Conservation (phyloP, 1,284 basidiomycete species). For the Microstroma glucosiphilum region DNA sequence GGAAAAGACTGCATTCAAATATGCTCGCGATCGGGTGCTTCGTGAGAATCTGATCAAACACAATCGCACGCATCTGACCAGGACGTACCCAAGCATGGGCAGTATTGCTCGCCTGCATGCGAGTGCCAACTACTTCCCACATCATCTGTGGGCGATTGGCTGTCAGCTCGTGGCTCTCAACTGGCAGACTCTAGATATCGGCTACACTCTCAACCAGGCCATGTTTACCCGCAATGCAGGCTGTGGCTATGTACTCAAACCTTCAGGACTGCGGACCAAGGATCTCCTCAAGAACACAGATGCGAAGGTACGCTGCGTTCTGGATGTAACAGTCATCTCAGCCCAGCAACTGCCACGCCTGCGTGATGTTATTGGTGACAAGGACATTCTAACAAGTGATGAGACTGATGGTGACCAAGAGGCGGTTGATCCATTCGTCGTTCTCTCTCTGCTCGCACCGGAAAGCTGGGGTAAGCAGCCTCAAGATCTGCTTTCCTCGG, state of each 20-base stretch:
- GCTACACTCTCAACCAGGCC: conserved; percentile 80
- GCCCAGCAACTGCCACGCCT: conserved; percentile 76
- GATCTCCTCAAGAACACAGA: conserved; percentile 29
- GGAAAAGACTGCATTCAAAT: conserved; percentile 58
- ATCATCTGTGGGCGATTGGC: conserved; percentile 82
- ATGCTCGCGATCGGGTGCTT: conserved; percentile 25
- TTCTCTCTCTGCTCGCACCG: conserved; percentile 29
- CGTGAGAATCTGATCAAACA: conserved; percentile 74
- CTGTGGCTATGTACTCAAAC: conserved; percentile 86
- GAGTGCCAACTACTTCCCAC: conserved; percentile 74
- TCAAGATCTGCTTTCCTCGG: background rate
- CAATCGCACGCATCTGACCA: conserved; percentile 73
- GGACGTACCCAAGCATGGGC: conserved; percentile 82
- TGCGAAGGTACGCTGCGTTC: conserved; percentile 23
- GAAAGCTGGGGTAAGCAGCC: conserved; percentile 34
- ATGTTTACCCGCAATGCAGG: conserved; percentile 86
- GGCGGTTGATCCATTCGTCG: conserved; percentile 29
- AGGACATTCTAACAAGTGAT: conserved; percentile 32
- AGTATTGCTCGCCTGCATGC: conserved; percentile 49
- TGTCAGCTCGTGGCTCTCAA: conserved; percentile 93
- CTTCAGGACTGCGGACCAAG: conserved; percentile 65
- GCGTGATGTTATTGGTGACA: conserved; percentile 19
- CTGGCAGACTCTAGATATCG: conserved; percentile 74
- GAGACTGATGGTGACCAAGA: conserved; percentile 13
- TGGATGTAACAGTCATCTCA: conserved; percentile 57